Evolutionary conservation across 768 basidiomycete species (phyloP).

Genomic region (Saitozyma sp.): DNA sequence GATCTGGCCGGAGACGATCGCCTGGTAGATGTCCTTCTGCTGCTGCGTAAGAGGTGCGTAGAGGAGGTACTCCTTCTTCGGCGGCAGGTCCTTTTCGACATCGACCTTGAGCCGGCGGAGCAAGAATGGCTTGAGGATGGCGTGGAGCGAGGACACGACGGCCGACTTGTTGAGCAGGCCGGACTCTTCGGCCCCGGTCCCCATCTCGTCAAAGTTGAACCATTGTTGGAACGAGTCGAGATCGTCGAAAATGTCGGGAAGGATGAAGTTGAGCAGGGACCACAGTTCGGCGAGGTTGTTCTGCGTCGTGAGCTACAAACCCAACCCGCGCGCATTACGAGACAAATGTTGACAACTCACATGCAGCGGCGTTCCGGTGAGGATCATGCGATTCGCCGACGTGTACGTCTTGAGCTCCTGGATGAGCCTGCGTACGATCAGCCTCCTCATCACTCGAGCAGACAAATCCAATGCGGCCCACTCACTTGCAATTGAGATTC

Average conservation of each 20-base stretch:
- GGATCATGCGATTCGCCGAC: conserved; percentile 81
- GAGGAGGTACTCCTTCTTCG: conserved; percentile 82
- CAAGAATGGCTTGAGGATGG: conserved; percentile 92
- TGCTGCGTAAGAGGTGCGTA: conserved; percentile 81
- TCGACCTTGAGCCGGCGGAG: conserved; percentile 88
- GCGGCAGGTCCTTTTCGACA: conserved; percentile 84
- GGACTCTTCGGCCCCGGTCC: conserved; percentile 10
- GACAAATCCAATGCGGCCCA: conserved; percentile 7
- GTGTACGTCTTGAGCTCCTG: conserved; percentile 83
- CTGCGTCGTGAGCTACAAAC: conserved; percentile 54
- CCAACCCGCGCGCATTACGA: not conserved
- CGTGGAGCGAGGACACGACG: conserved; percentile 77
- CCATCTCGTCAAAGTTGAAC: conserved; percentile 55
- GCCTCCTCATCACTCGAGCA: not conserved
- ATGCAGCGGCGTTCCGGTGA: conserved; percentile 95
- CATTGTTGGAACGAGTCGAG: conserved; percentile 86
- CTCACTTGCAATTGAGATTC: conserved; percentile 79
- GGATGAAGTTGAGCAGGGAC: conserved; percentile 91
- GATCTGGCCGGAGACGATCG: conserved; percentile 69
- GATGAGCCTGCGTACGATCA: conserved; percentile 60
- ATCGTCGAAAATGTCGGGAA: conserved; percentile 90
- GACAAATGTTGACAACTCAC: conserved; percentile 54
- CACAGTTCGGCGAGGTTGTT: conserved; percentile 94
- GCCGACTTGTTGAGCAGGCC: conserved; percentile 53
- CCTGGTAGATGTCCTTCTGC: conserved; percentile 83